Percentiles rank a stretch among this genome's conserved stretches.
Evolutionary conservation across 495 filamentous ascomycete species (phyloP).

Genomic region (Penicillium argentinense): DNA sequence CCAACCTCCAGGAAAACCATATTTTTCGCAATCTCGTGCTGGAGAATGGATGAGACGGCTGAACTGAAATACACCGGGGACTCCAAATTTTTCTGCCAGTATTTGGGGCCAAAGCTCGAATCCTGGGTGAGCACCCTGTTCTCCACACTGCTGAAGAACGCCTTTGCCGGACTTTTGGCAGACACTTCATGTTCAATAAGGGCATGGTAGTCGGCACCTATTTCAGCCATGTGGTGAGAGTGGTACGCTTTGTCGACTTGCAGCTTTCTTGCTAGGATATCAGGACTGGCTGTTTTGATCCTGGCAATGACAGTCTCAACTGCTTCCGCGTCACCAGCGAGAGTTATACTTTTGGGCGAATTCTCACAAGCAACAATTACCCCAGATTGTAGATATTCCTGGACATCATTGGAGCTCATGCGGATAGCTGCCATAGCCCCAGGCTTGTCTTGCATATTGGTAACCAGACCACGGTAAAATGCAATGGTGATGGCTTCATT

Average conservation of each 20-base stretch:
- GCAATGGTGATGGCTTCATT: constrained; percentile 36
- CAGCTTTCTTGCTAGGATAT: constrained; percentile 44
- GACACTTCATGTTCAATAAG: constrained; percentile 17
- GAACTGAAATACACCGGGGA: constrained; percentile 38
- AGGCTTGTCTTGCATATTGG: not conserved
- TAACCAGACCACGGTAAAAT: constrained; percentile 31
- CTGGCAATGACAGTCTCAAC: constrained; percentile 44
- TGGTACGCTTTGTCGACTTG: constrained; percentile 49
- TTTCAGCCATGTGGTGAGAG: constrained; percentile 14
- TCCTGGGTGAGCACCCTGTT: constrained; percentile 41
- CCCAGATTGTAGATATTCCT: constrained; percentile 9
- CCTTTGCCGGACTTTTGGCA: not conserved
- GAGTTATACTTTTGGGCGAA: constrained; percentile 25
- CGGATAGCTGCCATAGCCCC: constrained; percentile 34
- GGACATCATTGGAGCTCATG: constrained; percentile 8
- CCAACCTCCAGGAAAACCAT: constrained; percentile 45
- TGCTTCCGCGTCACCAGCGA: constrained; percentile 30
- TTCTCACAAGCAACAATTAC: constrained; percentile 33
- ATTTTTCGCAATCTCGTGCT: constrained; percentile 14
- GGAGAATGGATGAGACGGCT: constrained; percentile 24
- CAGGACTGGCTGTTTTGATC: constrained; percentile 23
- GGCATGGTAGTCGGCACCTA: constrained; percentile 8
- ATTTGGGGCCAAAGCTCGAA: constrained; percentile 33
- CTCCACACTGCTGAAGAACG: too few relatives aligned
- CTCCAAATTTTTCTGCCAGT: constrained; percentile 44